These are phyloP conservation scores for Colletotrichum gloeosporioides DNA, from an alignment of 2,329 filamentous ascomycete genomes.

Conservation along the genomic window DNA sequence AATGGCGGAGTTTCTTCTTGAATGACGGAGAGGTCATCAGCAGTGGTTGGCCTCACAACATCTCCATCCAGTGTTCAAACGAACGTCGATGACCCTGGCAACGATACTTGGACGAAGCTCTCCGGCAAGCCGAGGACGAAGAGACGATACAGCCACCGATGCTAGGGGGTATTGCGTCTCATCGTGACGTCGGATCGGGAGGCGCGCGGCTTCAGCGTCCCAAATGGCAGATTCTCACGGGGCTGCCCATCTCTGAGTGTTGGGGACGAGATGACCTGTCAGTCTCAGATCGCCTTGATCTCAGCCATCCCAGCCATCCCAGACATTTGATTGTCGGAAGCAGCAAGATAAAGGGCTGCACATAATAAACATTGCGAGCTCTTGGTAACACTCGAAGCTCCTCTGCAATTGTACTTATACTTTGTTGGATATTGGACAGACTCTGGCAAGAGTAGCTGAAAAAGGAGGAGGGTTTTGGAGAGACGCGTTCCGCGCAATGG, in stretches of 20 bases:
- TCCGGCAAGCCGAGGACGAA: not conserved
- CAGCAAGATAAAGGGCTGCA: not conserved
- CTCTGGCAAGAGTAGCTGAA: not conserved
- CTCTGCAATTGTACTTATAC: slow-evolving; percentile 1
- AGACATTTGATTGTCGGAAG: not conserved
- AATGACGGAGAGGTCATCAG: not conserved
- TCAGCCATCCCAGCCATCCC: not conserved
- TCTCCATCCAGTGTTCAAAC: not conserved
- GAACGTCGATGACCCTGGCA: not conserved
- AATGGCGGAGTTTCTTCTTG: not conserved
- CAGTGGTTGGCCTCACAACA: not conserved
- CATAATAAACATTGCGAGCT: not conserved
- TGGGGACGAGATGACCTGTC: not conserved
- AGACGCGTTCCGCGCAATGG: not conserved
- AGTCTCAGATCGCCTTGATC: not conserved
- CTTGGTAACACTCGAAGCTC: not conserved
- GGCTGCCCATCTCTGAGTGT: not conserved
- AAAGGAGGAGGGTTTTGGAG: not conserved
- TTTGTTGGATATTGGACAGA: not conserved
- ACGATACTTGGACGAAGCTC: not conserved
- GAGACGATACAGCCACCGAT: not conserved
- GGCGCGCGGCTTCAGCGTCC: not conserved
- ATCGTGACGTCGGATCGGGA: not conserved
- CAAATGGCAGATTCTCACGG: not conserved
- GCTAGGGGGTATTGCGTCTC: not conserved